Base-by-base conservation (phyloP, 140 eudicot species). In the Erigeron philadelphicus region DNA sequence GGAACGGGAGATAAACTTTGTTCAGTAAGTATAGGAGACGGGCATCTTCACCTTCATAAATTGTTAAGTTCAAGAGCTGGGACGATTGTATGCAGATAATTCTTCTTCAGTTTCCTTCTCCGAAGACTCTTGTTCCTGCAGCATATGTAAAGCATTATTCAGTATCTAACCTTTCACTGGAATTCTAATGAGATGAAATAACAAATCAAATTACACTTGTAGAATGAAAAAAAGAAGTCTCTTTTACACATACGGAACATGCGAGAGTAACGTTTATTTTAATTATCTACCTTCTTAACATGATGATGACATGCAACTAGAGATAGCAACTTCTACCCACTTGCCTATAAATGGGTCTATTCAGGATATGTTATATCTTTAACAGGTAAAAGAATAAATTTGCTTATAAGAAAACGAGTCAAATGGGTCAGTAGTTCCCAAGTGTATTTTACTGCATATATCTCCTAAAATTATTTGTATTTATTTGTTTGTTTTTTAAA, bases 91-190 rank as follows among this genome's bases (percentile, higher is more conserved):
- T 77, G 70, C 15, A 89, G 81, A 84, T 72, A 64, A 44, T 80
- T 83, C 84, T 86, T 86, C 83, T 80, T 79, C 76, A 82, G 78
- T 65, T 86, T 89, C 75, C 96, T 78, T 77, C 90, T 86, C 52
- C 96, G 76, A 38, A 72, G 78, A 58, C 71, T 68, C 76, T 75
- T 80, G 78, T 84, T 87, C 88, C 97, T 81, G 71, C 78, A 67
- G 46, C 35, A 75, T 60, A 47, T 45, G 53, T 31, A 56, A 12
- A 5, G 3, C 31, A 25, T 38, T 16, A 41, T 42, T 19, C 9
- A 53, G 59, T 16, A 53, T 53, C 25, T 9, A 53, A 16, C 21
- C 15, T 53, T 9, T 7, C 7, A 53, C 10, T 53, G 25, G 59
- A 15, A 16, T 53, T 53, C 18, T 53, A 21, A 15, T 53, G 25